These are phyloP conservation scores for Verticillium dahliae DNA, from an alignment of 2,329 filamentous ascomycete genomes.

Conservation along the genomic window DNA sequence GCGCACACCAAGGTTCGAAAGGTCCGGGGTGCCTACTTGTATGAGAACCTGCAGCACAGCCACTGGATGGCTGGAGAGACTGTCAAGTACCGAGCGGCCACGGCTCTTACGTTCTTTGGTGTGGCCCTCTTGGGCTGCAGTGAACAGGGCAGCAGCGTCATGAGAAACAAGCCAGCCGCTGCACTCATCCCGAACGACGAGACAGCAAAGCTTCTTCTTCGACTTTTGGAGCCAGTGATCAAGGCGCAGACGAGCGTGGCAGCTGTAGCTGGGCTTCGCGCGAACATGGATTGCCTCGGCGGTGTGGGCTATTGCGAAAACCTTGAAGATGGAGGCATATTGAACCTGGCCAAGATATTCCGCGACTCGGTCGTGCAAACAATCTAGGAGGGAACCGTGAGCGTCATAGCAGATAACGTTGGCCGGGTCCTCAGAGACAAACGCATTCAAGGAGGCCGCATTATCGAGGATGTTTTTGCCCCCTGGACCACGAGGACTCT, in stretches of 20 bases:
- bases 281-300: conserved; percentile 58
- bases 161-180: neutral
- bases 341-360: conserved; percentile 58
- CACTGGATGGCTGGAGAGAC: conserved; percentile 50
- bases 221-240: conserved; percentile 51
- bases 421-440: conserved; percentile 28
- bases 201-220: conserved; percentile 37
- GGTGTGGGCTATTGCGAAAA: conserved; percentile 63
- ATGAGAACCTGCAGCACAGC: conserved; percentile 49
- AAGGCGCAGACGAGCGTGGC: conserved; percentile 52
- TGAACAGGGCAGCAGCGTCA: conserved; percentile 29
- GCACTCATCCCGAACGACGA: conserved; percentile 24
- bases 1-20: conserved; percentile 52
- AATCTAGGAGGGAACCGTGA: conserved; percentile 70
- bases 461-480: neutral
- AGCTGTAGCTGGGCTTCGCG: conserved; percentile 41
- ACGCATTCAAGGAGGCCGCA: neutral
- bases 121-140: conserved; percentile 46
- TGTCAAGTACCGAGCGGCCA: conserved; percentile 47
- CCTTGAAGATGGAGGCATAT: conserved; percentile 49
- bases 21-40: conserved; percentile 41
- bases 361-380: conserved; percentile 57
- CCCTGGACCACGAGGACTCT: neutral
- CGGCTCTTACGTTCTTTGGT: conserved; percentile 49
- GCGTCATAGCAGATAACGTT: conserved; percentile 55